phyloP scores from a whole-genome alignment of 2,329 filamentous ascomycete species.

The Aspergillus fumigatus region DNA sequence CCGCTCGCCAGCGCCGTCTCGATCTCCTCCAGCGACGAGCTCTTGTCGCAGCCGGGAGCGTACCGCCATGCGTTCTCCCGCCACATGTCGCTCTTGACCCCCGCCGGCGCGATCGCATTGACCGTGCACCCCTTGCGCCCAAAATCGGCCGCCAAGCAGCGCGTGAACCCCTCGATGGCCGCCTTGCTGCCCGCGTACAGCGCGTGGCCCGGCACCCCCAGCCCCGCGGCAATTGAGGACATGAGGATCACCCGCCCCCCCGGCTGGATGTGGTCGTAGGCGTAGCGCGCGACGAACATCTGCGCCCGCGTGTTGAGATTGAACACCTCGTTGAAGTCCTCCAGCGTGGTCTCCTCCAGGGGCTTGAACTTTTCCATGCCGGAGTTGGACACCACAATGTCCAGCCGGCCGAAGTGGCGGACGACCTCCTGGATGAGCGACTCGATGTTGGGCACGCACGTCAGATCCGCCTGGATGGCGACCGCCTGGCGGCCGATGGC shows the following conservation, averaged over 20 bases:
- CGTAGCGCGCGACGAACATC: constrained; percentile 62
- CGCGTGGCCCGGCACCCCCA: constrained; percentile 43
- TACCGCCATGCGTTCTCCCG: constrained; percentile 65
- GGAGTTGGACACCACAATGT: constrained; percentile 54
- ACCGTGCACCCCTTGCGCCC: constrained; percentile 55
- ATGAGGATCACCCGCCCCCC: constrained; percentile 72
- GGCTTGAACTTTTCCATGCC: constrained; percentile 38
- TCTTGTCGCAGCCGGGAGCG: constrained; percentile 56
- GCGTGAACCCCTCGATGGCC: constrained; percentile 57
- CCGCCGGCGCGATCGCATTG: constrained; percentile 57
- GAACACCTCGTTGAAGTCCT: constrained; percentile 50
- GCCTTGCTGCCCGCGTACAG: constrained; percentile 57
- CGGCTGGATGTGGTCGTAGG: constrained; percentile 64
- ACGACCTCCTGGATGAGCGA: constrained; percentile 60
- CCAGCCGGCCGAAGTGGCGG: constrained; percentile 60
- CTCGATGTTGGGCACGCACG: constrained; percentile 59
- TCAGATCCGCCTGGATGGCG: constrained; percentile 64
- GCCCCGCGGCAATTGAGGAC: constrained; percentile 51
- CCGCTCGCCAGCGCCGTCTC: constrained; percentile 51
- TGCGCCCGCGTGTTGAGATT: constrained; percentile 59
- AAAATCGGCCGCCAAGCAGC: constrained; percentile 56
- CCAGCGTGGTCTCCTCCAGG: constrained; percentile 24
- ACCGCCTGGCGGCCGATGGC: constrained; percentile 58
- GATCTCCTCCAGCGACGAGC: constrained; percentile 48
- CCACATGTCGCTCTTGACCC: constrained; percentile 67